These are phyloP conservation scores for Paramarasmius palmivorus DNA, from an alignment of 1,284 basidiomycete genomes.

Conservation along the genomic window DNA sequence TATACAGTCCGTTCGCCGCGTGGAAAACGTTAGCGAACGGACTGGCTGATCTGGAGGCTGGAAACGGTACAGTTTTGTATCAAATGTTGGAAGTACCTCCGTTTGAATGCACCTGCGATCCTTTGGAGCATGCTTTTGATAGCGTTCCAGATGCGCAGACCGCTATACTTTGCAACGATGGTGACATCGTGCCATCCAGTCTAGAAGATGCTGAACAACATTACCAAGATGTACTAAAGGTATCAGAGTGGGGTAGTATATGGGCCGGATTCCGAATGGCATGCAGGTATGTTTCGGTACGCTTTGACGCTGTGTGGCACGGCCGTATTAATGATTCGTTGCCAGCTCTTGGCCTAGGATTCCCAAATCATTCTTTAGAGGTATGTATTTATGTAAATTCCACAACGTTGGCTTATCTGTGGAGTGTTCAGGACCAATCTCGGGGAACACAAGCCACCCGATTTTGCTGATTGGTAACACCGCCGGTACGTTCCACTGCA, in stretches of 20 bases:
- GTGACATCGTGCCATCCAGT: conserved; percentile 1
- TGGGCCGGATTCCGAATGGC: conserved; percentile 10
- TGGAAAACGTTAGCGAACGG: conserved; percentile 17
- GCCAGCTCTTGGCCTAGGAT: conserved; percentile 18
- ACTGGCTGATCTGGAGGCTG: conserved; percentile 15
- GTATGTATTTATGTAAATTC: not conserved
- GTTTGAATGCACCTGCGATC: not conserved
- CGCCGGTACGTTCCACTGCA: conserved; percentile 10
- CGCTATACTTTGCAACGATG: conserved; percentile 18
- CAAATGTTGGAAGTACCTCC: conserved; percentile 6
- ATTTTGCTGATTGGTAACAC: conserved; percentile 15
- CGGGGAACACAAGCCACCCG: conserved; percentile 15
- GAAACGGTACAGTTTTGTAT: conserved; percentile 16
- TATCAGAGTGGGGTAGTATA: conserved; percentile 14
- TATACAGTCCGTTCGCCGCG: conserved; percentile 15
- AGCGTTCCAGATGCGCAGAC: too few relatives aligned
- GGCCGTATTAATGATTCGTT: too few relatives aligned
- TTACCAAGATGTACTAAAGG: conserved; percentile 8
- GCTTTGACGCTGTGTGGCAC: not conserved
- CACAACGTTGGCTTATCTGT: too few relatives aligned
- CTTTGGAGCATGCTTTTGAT: not conserved
- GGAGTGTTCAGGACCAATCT: conserved; percentile 9
- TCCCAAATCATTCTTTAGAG: conserved; percentile 14
- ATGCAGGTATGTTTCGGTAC: conserved; percentile 17
- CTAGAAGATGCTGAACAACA: too few relatives aligned